Conservation (phyloP, 1,284 basidiomycete genomes). For the Naganishia sp. region DNA sequence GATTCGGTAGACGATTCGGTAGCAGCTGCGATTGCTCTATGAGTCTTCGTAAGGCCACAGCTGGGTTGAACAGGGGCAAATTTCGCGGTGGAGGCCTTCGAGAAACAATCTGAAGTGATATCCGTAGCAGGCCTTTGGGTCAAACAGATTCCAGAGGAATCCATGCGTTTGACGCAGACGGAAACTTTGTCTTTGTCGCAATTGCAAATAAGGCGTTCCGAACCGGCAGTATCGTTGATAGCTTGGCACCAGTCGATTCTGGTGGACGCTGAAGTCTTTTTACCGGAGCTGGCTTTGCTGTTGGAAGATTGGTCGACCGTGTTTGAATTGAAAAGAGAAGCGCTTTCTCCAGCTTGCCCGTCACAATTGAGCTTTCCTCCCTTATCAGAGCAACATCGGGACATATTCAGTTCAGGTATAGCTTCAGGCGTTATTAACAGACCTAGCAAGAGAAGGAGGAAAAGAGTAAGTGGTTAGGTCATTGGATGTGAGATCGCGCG, state of each 20-base stretch:
- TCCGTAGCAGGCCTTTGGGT: slow-evolving; percentile 8
- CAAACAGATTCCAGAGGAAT: slow-evolving; percentile 9
- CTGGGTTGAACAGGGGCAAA: slow-evolving; percentile 9
- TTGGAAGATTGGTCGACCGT: slow-evolving; percentile 9
- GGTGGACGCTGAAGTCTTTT: slow-evolving; percentile 4
- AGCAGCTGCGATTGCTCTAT: not conserved
- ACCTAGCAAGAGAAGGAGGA: slow-evolving; percentile 9
- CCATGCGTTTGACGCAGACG: slow-evolving; percentile 1
- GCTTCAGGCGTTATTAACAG: slow-evolving; percentile 4
- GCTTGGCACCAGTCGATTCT: slow-evolving; percentile 7
- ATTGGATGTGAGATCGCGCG: slow-evolving; percentile 3
- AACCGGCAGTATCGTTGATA: slow-evolving; percentile 4
- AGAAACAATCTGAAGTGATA: slow-evolving; percentile 10
- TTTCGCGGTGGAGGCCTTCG: slow-evolving; percentile 7
- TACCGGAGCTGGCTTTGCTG: slow-evolving; percentile 5
- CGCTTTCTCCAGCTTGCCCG: slow-evolving; percentile 9
- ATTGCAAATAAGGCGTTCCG: slow-evolving; percentile 10
- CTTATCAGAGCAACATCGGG: slow-evolving; percentile 3
- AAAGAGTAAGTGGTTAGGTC: slow-evolving; percentile 6
- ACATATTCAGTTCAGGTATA: slow-evolving; percentile 10
- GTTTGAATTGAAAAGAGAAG: slow-evolving; percentile 3
- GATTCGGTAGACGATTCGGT: slow-evolving; percentile 11
- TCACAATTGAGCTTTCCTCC: slow-evolving; percentile 8
- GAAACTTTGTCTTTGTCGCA: slow-evolving; percentile 9
- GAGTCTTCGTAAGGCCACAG: slow-evolving; percentile 12